Evolutionary conservation across 192 early-diverging fungal genomes (phyloP).

Genomic region (Rhizophagus sp.): DNA sequence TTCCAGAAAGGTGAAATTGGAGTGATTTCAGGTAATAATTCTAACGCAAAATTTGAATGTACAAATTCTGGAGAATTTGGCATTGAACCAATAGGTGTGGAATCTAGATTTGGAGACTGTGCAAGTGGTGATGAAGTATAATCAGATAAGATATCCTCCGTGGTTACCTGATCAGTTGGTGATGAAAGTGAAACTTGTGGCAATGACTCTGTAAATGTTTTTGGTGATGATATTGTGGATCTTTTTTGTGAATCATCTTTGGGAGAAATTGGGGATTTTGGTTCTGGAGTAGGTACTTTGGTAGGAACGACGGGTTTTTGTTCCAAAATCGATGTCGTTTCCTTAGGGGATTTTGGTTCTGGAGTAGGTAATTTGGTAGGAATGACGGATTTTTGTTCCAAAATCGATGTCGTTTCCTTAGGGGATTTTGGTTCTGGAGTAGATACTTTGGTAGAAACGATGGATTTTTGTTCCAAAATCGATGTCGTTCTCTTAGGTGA

Average conservation of each 20-base stretch:
- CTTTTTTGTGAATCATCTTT: neutral
- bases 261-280: neutral
- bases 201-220: neutral
- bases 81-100: neutral
- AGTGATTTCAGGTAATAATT: slow-evolving; percentile 11
- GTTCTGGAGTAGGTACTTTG: neutral
- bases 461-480: neutral
- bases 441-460: neutral
- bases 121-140: neutral
- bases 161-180: neutral
- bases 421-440: neutral
- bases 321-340: neutral
- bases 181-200: neutral
- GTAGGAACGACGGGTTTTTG: neutral
- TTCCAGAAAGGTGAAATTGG: slow-evolving; percentile 5
- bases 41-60: neutral
- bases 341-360: neutral
- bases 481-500: no score
- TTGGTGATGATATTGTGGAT: neutral
- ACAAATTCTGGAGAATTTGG: neutral
- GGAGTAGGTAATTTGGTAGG: neutral
- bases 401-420: no score
- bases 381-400: neutral
- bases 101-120: neutral
- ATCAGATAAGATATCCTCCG: neutral